These are phyloP conservation scores for Trichoderma guizhouense DNA, from an alignment of 2,329 filamentous ascomycete species.

Conservation along the genomic window DNA sequence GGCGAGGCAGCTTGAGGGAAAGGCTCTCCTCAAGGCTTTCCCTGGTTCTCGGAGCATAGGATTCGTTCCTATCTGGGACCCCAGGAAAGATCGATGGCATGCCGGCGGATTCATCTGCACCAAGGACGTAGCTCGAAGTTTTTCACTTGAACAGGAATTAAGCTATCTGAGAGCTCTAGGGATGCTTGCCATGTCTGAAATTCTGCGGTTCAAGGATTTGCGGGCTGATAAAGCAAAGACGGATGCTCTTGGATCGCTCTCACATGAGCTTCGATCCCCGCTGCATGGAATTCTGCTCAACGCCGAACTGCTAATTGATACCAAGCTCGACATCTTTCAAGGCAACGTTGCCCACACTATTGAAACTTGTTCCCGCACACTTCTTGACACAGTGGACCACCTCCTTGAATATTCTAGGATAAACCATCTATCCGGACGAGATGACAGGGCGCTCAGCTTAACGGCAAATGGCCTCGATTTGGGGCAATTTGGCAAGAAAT, in stretches of 20 bases:
- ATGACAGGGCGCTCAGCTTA: background rate
- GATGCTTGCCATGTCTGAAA: slow-evolving; percentile 54
- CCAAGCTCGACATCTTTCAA: slow-evolving; percentile 44
- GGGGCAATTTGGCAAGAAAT: slow-evolving; percentile 20
- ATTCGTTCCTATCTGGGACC: slow-evolving; percentile 48
- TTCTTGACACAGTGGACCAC: slow-evolving; percentile 54
- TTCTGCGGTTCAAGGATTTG: slow-evolving; percentile 42
- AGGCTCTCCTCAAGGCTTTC: slow-evolving; percentile 35
- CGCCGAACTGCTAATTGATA: slow-evolving; percentile 53
- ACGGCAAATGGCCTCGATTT: background rate
- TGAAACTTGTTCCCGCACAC: slow-evolving; percentile 48
- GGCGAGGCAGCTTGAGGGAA: slow-evolving; percentile 22
- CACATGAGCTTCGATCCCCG: slow-evolving; percentile 59
- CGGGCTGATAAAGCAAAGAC: slow-evolving; percentile 48
- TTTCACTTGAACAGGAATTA: slow-evolving; percentile 47
- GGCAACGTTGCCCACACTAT: slow-evolving; percentile 47
- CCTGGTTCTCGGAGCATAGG: slow-evolving; percentile 44
- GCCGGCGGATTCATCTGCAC: slow-evolving; percentile 51
- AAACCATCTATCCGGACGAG: slow-evolving; percentile 34
- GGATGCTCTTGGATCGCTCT: slow-evolving; percentile 58
- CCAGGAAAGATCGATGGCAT: slow-evolving; percentile 45
- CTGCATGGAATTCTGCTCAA: slow-evolving; percentile 58
- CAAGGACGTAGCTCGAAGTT: slow-evolving; percentile 38
- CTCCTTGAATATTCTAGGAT: slow-evolving; percentile 55
- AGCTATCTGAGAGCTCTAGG: slow-evolving; percentile 51